These are phyloP conservation scores for Arachnomyces sp. DNA, from an alignment of 2,329 filamentous ascomycete genomes.

Conservation along the genomic window DNA sequence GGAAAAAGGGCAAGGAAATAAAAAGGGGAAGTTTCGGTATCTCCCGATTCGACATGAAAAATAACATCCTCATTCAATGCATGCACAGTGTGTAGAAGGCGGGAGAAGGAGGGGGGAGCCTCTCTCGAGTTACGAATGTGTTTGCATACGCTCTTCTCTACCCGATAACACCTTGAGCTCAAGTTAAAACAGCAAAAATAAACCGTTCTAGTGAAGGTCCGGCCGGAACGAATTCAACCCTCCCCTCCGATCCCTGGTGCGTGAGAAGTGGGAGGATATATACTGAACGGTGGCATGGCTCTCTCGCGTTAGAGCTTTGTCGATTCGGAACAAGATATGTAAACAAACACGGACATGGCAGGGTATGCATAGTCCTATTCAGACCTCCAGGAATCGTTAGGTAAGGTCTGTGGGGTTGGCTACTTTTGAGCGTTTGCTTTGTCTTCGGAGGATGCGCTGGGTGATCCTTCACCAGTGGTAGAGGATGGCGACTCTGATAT, in stretches of 20 bases:
- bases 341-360: slow-evolving; percentile 11
- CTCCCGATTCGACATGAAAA: background rate
- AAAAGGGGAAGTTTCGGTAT: slow-evolving; percentile 10
- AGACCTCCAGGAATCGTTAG: slow-evolving; percentile 2
- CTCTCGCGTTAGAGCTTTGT: slow-evolving; percentile 9
- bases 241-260: background rate
- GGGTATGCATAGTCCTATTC: background rate
- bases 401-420: slow-evolving; percentile 12
- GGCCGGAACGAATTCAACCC: background rate
- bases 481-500: slow-evolving; percentile 31
- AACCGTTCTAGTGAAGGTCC: background rate
- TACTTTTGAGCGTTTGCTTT: slow-evolving; percentile 21
- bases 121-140: background rate
- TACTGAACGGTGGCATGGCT: slow-evolving; percentile 10
- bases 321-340: slow-evolving; percentile 6
- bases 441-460: slow-evolving; percentile 11
- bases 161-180: background rate
- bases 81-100: slow-evolving; percentile 3
- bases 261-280: slow-evolving; percentile 12
- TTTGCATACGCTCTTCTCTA: too few relatives aligned
- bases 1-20: slow-evolving; percentile 6
- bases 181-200: slow-evolving; percentile 4
- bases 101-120: slow-evolving; percentile 2
- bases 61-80: background rate
- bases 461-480: slow-evolving; percentile 26